These are phyloP conservation scores for Schizothecium vesticola DNA, from an alignment of 495 filamentous ascomycete genomes.

Conservation along the genomic window DNA sequence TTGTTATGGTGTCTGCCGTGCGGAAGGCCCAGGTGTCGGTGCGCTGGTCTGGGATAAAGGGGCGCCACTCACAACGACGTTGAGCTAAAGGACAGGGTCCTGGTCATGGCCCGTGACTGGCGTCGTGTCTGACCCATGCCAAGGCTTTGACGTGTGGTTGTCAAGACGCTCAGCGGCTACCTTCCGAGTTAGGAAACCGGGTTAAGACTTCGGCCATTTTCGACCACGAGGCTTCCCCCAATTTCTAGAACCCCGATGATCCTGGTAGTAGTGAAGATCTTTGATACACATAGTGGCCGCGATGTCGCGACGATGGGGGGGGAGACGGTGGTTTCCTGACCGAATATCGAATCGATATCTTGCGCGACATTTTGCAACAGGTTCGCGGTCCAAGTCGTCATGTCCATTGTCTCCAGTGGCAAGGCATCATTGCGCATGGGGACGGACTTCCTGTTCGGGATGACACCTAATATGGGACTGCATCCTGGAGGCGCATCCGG, in stretches of 20 bases:
- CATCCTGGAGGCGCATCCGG: conserved; percentile 5
- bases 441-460: conserved; percentile 8
- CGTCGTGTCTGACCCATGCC: background rate
- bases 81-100: background rate
- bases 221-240: background rate
- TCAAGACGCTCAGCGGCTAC: background rate
- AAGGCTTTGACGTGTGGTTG: conserved; percentile 1
- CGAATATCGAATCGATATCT: background rate
- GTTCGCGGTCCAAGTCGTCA: background rate
- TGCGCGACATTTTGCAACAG: background rate
- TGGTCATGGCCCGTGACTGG: background rate
- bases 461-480: conserved; percentile 2
- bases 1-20: background rate
- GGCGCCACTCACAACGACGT: background rate
- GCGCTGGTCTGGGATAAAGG: background rate
- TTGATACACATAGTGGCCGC: background rate
- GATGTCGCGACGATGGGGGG: background rate
- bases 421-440: background rate
- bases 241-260: background rate
- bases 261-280: background rate
- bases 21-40: background rate
- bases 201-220: background rate
- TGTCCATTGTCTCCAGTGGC: background rate
- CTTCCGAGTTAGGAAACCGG: conserved; percentile 11
- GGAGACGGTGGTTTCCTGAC: background rate